Percentiles rank a stretch among this genome's conserved stretches.
Evolutionary conservation across 495 filamentous ascomycete genomes (phyloP).

Genomic region (Achaetomiella virescens): DNA sequence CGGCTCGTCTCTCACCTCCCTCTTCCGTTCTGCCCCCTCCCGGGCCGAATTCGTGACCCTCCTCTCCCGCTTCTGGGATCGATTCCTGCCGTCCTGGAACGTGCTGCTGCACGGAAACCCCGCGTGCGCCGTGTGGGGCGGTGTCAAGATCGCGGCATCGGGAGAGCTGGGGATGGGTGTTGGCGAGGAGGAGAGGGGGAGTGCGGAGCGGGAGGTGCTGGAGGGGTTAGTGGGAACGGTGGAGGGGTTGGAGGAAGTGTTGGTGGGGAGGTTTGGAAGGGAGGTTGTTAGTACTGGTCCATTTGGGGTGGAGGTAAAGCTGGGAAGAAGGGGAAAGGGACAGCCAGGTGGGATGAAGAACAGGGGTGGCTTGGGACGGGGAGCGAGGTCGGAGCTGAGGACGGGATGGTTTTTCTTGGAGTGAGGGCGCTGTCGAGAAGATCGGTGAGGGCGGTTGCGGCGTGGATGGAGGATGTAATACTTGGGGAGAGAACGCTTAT

Average conservation of each 20-base stretch:
- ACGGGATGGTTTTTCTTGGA: conserved; percentile 81
- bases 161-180: conserved; percentile 91
- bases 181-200: conserved; percentile 88
- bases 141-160: conserved; percentile 82
- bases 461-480: conserved; percentile 80
- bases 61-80: conserved; percentile 79
- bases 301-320: conserved; percentile 8
- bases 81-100: conserved; percentile 78
- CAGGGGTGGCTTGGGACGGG: conserved; percentile 63
- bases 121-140: conserved; percentile 67
- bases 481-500: conserved; percentile 70
- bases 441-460: conserved; percentile 60
- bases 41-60: conserved; percentile 46
- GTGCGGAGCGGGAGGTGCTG: conserved; percentile 83
- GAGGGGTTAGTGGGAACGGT: conserved; percentile 70
- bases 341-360: neutral
- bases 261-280: conserved; percentile 88
- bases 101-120: conserved; percentile 87
- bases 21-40: conserved; percentile 37
- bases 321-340: conserved; percentile 12
- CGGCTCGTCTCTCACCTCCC: conserved; percentile 49
- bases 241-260: conserved; percentile 69
- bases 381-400: conserved; percentile 55
- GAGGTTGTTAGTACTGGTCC: conserved; percentile 20
- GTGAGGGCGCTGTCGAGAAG: conserved; percentile 58